Conservation (phyloP, 805 yeast genomes). For the Ogataea siamensis region DNA sequence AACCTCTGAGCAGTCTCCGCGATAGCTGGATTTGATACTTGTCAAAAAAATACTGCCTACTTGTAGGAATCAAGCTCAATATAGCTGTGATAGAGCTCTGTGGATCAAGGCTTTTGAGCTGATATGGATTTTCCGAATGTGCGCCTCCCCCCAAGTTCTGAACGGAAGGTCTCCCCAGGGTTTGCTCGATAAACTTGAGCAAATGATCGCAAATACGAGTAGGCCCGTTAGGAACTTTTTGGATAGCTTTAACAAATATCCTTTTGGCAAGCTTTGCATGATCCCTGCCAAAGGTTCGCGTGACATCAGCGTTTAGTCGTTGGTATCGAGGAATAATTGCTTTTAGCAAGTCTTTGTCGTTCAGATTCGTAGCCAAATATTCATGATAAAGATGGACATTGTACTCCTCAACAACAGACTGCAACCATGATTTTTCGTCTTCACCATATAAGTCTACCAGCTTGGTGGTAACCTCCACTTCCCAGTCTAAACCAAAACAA, state of each 20-base stretch:
- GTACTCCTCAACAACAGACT: background rate
- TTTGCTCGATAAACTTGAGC: slow-evolving; percentile 14
- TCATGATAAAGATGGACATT: background rate
- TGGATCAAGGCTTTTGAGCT: background rate
- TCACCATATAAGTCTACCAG: background rate
- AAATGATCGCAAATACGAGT: slow-evolving; percentile 14
- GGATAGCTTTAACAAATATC: slow-evolving; percentile 3
- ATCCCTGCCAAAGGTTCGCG: slow-evolving; percentile 1
- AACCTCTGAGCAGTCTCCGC: slow-evolving; percentile 19
- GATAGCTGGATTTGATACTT: slow-evolving; percentile 24
- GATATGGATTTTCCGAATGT: background rate
- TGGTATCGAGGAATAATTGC: background rate
- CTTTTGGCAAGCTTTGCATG: background rate
- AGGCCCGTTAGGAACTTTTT: slow-evolving; percentile 7
- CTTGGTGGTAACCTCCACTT: background rate
- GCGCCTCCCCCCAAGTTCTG: background rate
- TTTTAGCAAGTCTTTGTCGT: slow-evolving; percentile 1
- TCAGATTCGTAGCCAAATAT: background rate
- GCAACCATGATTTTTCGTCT: slow-evolving; percentile 2
- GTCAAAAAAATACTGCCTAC: slow-evolving; percentile 23
- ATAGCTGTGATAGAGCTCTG: slow-evolving; percentile 1
- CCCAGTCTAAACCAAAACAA: slow-evolving; percentile 6
- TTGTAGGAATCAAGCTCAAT: slow-evolving; percentile 20
- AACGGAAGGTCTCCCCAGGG: slow-evolving; percentile 5
- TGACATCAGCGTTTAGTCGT: background rate